phyloP scores from a whole-genome alignment of 2,329 filamentous ascomycete genomes.

The Lasiodiplodia gonubiensis region DNA sequence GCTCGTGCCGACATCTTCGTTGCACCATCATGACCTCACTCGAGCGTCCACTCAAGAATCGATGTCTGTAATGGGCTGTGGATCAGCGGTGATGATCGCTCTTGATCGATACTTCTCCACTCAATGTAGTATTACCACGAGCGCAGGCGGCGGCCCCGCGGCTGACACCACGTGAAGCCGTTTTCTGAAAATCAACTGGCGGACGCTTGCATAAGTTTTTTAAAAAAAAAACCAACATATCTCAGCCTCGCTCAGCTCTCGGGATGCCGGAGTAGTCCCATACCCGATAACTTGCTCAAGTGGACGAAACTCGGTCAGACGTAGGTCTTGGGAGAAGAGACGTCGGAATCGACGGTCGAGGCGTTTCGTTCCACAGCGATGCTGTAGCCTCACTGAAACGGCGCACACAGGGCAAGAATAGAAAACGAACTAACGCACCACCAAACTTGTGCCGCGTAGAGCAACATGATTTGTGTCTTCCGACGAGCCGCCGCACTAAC shows the following conservation, averaged over 20 bases:
- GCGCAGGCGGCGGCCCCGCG: background rate
- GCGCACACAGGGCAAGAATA: constrained; percentile 25
- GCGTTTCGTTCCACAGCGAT: constrained; percentile 7
- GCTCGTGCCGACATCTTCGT: constrained; percentile 6
- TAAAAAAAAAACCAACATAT: constrained; percentile 1
- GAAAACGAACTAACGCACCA: constrained; percentile 18
- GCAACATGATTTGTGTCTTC: constrained; percentile 28
- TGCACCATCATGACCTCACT: constrained; percentile 19
- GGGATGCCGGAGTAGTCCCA: background rate
- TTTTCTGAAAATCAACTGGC: constrained; percentile 4
- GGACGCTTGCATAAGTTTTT: constrained; percentile 17
- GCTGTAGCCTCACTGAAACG: constrained; percentile 13
- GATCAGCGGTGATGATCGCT: constrained; percentile 7
- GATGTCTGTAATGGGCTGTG: background rate
- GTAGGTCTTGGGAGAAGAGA: background rate
- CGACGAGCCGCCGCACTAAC: constrained; percentile 24
- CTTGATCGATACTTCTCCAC: background rate
- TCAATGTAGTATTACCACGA: constrained; percentile 24
- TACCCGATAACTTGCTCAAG: background rate
- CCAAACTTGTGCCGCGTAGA: constrained; percentile 20
- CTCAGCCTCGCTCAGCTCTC: constrained; percentile 14
- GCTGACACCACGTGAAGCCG: constrained; percentile 11
- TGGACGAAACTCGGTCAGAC: background rate
- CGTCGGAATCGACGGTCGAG: constrained; percentile 24
- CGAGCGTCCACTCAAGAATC: background rate